Conservation (phyloP, 75 land plant species). For the Pinus albicaulis region DNA sequence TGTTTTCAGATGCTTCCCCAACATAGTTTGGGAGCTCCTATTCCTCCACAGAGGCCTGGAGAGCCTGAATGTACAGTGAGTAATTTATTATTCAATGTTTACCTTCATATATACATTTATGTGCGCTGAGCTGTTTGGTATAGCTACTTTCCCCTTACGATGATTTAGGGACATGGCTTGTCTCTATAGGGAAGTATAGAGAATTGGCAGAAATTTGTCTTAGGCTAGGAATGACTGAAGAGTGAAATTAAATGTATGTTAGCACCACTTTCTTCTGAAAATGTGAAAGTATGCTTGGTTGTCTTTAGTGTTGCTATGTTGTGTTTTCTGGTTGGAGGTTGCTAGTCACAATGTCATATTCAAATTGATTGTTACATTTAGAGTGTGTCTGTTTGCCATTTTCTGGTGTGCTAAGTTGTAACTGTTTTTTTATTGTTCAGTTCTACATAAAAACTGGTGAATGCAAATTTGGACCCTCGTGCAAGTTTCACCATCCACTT, state of each 20-base stretch:
- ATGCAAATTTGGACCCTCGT: slow-evolving; percentile 47
- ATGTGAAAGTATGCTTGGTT: background rate
- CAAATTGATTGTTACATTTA: background rate
- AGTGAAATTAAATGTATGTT: too few relatives aligned
- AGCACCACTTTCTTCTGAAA: too few relatives aligned
- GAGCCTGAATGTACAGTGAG: slow-evolving; percentile 75
- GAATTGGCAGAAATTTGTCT: too few relatives aligned
- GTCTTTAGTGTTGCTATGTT: background rate
- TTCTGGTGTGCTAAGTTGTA: background rate
- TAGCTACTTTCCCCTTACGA: too few relatives aligned
- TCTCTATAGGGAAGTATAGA: too few relatives aligned
- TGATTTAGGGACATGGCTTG: too few relatives aligned
- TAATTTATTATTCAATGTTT: background rate
- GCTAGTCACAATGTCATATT: background rate
- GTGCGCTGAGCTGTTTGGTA: too few relatives aligned
- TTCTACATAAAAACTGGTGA: slow-evolving; percentile 50
- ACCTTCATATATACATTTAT: background rate
- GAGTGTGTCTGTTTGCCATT: too few relatives aligned
- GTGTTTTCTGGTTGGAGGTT: background rate
- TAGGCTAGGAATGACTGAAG: too few relatives aligned
- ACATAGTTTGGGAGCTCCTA: slow-evolving; percentile 21
- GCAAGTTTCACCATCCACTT: slow-evolving; percentile 42
- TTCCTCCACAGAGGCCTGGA: slow-evolving; percentile 83
- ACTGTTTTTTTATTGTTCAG: slow-evolving; percentile 7
- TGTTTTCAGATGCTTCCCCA: slow-evolving; percentile 14